Evolutionary conservation across 2,329 filamentous ascomycete species (phyloP), one percentile per base, ranked within the genome.

Genomic region (Sordariomycetes sp.): DNA sequence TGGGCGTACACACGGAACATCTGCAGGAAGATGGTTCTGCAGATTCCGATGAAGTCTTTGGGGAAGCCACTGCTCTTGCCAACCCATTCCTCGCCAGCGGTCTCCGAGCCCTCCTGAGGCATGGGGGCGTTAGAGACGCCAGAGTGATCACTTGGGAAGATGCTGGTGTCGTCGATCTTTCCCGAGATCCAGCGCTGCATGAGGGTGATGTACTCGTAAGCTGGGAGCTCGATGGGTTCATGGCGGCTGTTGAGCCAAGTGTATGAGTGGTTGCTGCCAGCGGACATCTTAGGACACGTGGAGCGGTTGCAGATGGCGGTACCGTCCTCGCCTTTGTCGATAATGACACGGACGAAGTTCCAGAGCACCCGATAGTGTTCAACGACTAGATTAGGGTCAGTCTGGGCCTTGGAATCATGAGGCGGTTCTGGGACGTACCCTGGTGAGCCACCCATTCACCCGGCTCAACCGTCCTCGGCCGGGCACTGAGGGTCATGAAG

Each of bases 371-470:
- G 79, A 57, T 92, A 93, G 58, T 94, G 87, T 62, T 95, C 88
- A 47, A 94, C 86, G 45, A 94, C 88, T 94, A 23, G 23, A 23
- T 32, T 16, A 36, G 36, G 34, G 41, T 39, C 35, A 37, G 9
- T 18, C 8, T 5, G 3, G 8, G 21, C n/a, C n/a, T 14, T 21
- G 12, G 8, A 7, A 26, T 14, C 10, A 8, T 26, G 7, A 21
- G n/a, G 11, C 11, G 14, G 4, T 11, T 8, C 11, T 19, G 16
- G 16, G 33, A 52, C 63, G 54, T 69, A 94, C 90, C 80, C 70
- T 96, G 90, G 58, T 96, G 87, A 43, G 90, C 88, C 47, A 95
- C 74, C 90, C 90, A 96, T 61, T 96, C 90, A 45, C 86, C 90
- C 54, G 87, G 78, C 51, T 95, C 90, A 32, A 96, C 85, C 40